A percentile compares a stretch with the other conserved stretches of the same genome.
Evolutionary conservation across 2,329 filamentous ascomycete genomes (phyloP).

Genomic region (Lachnellula willkommii): DNA sequence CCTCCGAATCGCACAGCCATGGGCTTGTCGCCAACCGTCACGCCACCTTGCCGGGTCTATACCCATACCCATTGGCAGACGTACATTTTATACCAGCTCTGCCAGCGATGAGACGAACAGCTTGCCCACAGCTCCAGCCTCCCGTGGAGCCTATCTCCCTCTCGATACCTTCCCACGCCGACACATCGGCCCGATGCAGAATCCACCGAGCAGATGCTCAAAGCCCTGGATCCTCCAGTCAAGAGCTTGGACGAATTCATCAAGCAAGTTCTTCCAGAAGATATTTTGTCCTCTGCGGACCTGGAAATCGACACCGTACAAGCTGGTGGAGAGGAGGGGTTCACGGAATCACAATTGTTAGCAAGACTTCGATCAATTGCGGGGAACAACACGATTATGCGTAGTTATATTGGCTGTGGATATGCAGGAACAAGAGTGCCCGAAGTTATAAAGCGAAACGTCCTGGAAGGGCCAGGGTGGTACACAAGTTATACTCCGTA

Average conservation of each 20-base stretch:
- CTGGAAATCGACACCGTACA: conserved; percentile 49
- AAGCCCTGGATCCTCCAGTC: conserved; percentile 68
- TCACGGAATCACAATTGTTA: conserved; percentile 55
- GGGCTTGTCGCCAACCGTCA: conserved; percentile 20
- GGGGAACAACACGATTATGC: conserved; percentile 53
- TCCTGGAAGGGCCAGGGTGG: conserved; percentile 91
- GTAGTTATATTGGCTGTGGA: conserved; percentile 75
- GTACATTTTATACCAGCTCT: conserved; percentile 32
- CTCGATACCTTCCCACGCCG: conserved; percentile 64
- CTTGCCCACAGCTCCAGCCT: conserved; percentile 12
- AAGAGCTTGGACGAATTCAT: conserved; percentile 76
- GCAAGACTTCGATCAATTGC: conserved; percentile 49
- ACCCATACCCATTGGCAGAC: conserved; percentile 16
- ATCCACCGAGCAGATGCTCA: conserved; percentile 72
- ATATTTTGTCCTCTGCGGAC: conserved; percentile 65
- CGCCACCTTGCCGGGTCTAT: conserved; percentile 5
- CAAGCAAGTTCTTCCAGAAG: conserved; percentile 71
- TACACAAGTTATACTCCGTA: conserved; percentile 98
- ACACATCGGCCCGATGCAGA: conserved; percentile 75
- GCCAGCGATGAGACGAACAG: conserved; percentile 25
- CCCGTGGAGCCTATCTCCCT: conserved; percentile 38
- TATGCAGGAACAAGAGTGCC: conserved; percentile 86
- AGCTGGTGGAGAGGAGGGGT: conserved; percentile 30
- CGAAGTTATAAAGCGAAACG: conserved; percentile 85
- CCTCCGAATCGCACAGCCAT: conserved; percentile 19